Evolutionary conservation across 495 filamentous ascomycete genomes (phyloP), one percentile per base, ranked within the genome.

Genomic region (Aspergillus baeticus): DNA sequence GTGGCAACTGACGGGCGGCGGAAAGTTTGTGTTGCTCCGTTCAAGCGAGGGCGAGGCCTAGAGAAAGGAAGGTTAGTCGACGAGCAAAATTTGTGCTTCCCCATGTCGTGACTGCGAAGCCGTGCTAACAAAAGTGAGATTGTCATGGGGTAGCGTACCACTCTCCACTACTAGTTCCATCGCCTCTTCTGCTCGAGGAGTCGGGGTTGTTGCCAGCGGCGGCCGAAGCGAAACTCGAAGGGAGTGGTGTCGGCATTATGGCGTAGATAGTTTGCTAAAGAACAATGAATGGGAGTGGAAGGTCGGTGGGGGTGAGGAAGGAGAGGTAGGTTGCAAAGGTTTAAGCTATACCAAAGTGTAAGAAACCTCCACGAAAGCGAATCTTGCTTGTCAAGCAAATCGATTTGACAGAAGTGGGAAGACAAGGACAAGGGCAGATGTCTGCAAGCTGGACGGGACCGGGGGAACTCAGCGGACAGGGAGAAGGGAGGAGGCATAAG

Each of bases 21-120:
- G 70, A 96, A 91, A 55, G 91, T 95, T 54, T 92, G 83, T 38
- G 90, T 92, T 55, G 83, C 81, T 69, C 90, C 90, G 68, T 94
- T 94, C 50, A 86, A 80, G 69, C 84, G 83, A 63, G 77, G 69
- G 66, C 84, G 85, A 66, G 84, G 72, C 84, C 85, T 87, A 49
- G 20, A 65, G 66, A 29, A 20, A 17, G 47, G 11, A 20, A 39
- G 55, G 65, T 69, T 66, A 70, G 63, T 38, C 6, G 45, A 55
- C 57, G 37, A 35, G 20, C n/a, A 44, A 39, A 29, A 29, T 29
- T 29, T 29, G 26, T 29, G 26, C 8, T 29, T 29, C 8, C n/a
- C n/a, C 8, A 29, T 29, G 26, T 4, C 8, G 26, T 8, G 8
- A 8, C 26, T 29, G 39, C 10, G 22, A 21, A 42, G 10, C 31